phyloP scores from a whole-genome alignment of 2,329 filamentous ascomycete species.

The Penicillium sp. region DNA sequence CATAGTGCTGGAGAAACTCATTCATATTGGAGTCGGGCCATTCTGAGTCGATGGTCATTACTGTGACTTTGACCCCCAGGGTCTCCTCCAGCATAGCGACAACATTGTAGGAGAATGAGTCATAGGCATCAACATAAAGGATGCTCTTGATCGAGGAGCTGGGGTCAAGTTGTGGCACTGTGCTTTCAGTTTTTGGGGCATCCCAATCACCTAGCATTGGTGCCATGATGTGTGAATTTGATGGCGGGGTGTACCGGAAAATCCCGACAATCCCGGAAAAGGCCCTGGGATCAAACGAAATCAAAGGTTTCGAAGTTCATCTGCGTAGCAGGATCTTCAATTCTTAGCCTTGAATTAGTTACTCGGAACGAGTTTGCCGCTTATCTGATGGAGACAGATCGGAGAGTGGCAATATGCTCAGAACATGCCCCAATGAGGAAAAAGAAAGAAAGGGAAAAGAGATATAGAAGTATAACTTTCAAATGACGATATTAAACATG shows the following conservation, averaged over 20 bases:
- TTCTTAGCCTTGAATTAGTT: neutral
- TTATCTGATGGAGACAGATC: neutral
- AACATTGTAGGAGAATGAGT: slow-evolving; percentile 95
- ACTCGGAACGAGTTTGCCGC: neutral
- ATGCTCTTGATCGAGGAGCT: slow-evolving; percentile 40
- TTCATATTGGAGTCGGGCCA: slow-evolving; percentile 38
- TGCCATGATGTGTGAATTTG: slow-evolving; percentile 17
- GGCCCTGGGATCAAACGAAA: neutral
- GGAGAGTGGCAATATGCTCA: neutral
- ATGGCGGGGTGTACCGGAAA: slow-evolving; percentile 7
- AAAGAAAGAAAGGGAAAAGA: neutral
- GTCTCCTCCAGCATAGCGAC: slow-evolving; percentile 66
- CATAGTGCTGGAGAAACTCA: slow-evolving; percentile 53
- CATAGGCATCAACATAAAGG: slow-evolving; percentile 88
- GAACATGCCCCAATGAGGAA: neutral
- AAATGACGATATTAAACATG: neutral
- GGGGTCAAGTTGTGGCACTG: neutral
- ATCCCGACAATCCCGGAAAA: too few species aligned
- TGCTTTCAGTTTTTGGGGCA: neutral
- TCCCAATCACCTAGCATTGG: slow-evolving; percentile 26
- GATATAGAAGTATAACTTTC: neutral
- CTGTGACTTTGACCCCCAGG: slow-evolving; percentile 58
- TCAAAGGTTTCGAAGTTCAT: neutral
- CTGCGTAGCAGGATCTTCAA: neutral
- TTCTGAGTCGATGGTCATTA: slow-evolving; percentile 60